These are phyloP conservation scores for Aureobasidium sp. DNA, from an alignment of 2,329 filamentous ascomycete species.

Conservation along the genomic window DNA sequence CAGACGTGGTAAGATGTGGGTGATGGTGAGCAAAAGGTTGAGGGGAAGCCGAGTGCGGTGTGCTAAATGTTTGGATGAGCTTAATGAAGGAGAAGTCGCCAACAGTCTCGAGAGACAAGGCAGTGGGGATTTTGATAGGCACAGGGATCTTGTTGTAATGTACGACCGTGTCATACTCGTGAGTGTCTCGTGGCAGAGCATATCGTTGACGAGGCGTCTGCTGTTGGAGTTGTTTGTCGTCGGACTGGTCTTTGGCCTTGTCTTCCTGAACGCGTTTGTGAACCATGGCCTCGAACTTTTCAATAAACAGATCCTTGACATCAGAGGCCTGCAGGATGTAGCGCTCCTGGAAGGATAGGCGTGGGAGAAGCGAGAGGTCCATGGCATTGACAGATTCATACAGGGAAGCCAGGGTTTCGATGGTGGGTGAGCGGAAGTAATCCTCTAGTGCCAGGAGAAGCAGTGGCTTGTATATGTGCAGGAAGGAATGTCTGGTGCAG, in stretches of 20 bases:
- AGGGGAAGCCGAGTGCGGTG: conserved; percentile 69
- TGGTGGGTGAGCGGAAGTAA: conserved; percentile 86
- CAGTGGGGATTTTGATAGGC: conserved; percentile 90
- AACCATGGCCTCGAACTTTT: conserved; percentile 95
- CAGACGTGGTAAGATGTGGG: conserved; percentile 86
- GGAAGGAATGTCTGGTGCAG: conserved; percentile 90
- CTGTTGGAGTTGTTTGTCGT: not conserved
- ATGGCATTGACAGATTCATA: conserved; percentile 93
- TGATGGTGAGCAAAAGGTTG: conserved; percentile 73
- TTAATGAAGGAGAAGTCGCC: conserved; percentile 97
- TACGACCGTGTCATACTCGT: conserved; percentile 93
- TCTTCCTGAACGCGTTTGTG: conserved; percentile 68
- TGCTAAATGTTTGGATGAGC: conserved; percentile 88
- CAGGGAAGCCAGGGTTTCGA: conserved; percentile 77
- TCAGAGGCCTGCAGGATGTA: conserved; percentile 83
- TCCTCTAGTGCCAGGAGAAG: conserved; percentile 86
- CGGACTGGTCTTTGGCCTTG: conserved; percentile 25
- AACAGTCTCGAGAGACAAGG: conserved; percentile 88
- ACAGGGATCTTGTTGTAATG: conserved; percentile 95
- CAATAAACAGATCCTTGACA: conserved; percentile 90
- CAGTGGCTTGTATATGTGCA: conserved; percentile 98
- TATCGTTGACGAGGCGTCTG: conserved; percentile 42
- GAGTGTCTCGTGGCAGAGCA: conserved; percentile 80
- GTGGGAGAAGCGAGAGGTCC: conserved; percentile 91
- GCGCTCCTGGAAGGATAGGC: conserved; percentile 71